A percentile compares a stretch with the other conserved stretches of the same genome.
These are phyloP conservation scores for Naganishia antarctica DNA, from an alignment of 768 basidiomycete species.

Conservation along the genomic window DNA sequence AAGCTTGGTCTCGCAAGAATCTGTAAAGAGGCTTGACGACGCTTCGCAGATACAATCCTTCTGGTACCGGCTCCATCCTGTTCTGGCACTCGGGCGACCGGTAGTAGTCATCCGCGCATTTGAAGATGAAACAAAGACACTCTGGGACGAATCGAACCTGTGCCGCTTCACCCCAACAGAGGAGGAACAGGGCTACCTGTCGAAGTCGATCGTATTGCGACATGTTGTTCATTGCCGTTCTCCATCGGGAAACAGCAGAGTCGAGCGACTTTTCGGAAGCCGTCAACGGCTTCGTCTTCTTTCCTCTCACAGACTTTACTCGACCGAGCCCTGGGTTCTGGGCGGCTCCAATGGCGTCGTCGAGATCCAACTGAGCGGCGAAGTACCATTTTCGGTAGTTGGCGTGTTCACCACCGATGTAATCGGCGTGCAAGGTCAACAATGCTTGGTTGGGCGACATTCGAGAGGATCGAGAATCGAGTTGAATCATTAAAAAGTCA, in stretches of 20 bases:
- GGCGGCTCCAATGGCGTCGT: slow-evolving; percentile 86
- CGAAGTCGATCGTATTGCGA: slow-evolving; percentile 93
- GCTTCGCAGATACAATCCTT: slow-evolving; percentile 85
- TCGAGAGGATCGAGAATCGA: slow-evolving; percentile 92
- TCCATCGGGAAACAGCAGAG: slow-evolving; percentile 84
- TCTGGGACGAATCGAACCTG: slow-evolving; percentile 96
- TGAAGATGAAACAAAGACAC: slow-evolving; percentile 98
- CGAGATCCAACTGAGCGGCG: slow-evolving; percentile 95
- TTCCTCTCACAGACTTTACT: slow-evolving; percentile 67
- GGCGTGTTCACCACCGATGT: slow-evolving; percentile 95
- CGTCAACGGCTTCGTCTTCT: slow-evolving; percentile 51
- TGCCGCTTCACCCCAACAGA: slow-evolving; percentile 97
- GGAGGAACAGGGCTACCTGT: slow-evolving; percentile 88
- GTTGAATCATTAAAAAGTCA: slow-evolving; percentile 94
- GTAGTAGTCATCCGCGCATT: slow-evolving; percentile 99
- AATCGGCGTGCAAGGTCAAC: slow-evolving; percentile 93
- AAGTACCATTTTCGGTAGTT: slow-evolving; percentile 99
- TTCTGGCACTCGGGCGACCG: slow-evolving; percentile 97
- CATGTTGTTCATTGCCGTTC: slow-evolving; percentile 98
- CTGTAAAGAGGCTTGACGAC: slow-evolving; percentile 91
- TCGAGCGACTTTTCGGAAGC: slow-evolving; percentile 70
- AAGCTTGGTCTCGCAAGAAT: slow-evolving; percentile 95
- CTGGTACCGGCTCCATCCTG: slow-evolving; percentile 82
- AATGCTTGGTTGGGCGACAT: slow-evolving; percentile 96
- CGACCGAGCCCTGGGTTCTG: slow-evolving; percentile 87